Evolutionary conservation across 176 grass and related monocot genomes (phyloP), one percentile per base, ranked within the genome.

Genomic region (Ensete glaucum): DNA sequence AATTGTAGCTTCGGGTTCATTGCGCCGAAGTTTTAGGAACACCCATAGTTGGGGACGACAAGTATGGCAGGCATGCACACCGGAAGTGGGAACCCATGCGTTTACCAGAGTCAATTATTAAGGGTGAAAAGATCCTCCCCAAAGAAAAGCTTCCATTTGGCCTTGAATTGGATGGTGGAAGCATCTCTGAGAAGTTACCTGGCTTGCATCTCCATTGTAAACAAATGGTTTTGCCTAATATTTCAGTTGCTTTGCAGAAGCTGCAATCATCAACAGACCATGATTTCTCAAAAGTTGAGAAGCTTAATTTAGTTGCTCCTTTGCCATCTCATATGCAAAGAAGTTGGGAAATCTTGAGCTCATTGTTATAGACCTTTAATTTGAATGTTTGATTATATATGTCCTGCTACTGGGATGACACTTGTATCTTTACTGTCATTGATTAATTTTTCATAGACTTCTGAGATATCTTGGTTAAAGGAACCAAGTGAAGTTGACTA

Each of bases 181-280:
- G 87, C 58, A 29, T 91, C 3, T 53, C 73, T 0, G 94, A 98
- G 72, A 69, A 79, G 72, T 80, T 71, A 51, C 94, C 86, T 22
- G 81, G 76, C 67, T 19, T 98, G 77, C 94, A 98, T 85, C 82
- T 98, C 15, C 94, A 98, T 67, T 98, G 94, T 82, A 93, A 96
- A 79, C 93, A 96, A 75, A 90, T 98, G 94, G 77, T 87, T 76
- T 81, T 98, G 70, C 90, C 94, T 20, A 74, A 91, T 65, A 76
- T 93, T 62, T 93, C 88, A 55, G 62, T 72, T 54, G 86, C 88
- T 19, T 20, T 93, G 84, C 78, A 90, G 54, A 75, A 80, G 23
- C 59, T 85, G 66, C 85, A 85, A 55, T 79, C 73, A 68, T 67
- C 85, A 20, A 34, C 16, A 0, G 59, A 90, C 17, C 52, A 1